Conservation (phyloP, 257 asterid species). For the Nicotiana tabacum region DNA sequence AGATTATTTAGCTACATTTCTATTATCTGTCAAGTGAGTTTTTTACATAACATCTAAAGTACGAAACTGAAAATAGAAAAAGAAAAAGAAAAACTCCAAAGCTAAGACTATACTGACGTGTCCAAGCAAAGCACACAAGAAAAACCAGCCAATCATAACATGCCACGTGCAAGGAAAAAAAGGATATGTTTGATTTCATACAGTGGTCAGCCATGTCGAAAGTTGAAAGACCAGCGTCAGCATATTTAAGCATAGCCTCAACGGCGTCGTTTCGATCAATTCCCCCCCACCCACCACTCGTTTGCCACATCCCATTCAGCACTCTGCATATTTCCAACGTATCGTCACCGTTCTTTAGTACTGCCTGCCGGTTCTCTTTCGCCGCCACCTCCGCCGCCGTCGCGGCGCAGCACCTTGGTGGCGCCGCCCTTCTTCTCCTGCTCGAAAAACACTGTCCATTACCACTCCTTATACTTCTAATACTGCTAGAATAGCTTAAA, state of each 20-base stretch:
- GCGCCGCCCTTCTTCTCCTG: not conserved
- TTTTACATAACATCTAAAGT: not conserved
- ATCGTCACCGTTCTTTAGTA: slow-evolving; percentile 64
- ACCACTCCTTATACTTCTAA: not conserved
- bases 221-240: slow-evolving; percentile 90
- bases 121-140: not conserved
- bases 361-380: slow-evolving; percentile 34
- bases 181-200: slow-evolving; percentile 18
- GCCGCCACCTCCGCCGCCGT: slow-evolving; percentile 41
- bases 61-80: not conserved
- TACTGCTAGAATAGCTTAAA: not conserved
- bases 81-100: not conserved
- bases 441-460: not conserved
- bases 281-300: slow-evolving; percentile 97
- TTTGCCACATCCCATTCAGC: slow-evolving; percentile 95
- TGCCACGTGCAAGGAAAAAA: not conserved
- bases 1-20: not conserved
- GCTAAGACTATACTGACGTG: not conserved
- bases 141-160: not conserved
- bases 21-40: not conserved
- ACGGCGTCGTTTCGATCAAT: slow-evolving; percentile 89
- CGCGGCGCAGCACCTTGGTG: slow-evolving; percentile 2
- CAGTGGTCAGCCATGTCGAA: slow-evolving; percentile 99
- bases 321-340: slow-evolving; percentile 81
- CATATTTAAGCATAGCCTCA: slow-evolving; percentile 78